Evolutionary conservation across 2,329 filamentous ascomycete genomes (phyloP), one percentile per base, ranked within the genome.

Genomic region (Penicillium sp.): DNA sequence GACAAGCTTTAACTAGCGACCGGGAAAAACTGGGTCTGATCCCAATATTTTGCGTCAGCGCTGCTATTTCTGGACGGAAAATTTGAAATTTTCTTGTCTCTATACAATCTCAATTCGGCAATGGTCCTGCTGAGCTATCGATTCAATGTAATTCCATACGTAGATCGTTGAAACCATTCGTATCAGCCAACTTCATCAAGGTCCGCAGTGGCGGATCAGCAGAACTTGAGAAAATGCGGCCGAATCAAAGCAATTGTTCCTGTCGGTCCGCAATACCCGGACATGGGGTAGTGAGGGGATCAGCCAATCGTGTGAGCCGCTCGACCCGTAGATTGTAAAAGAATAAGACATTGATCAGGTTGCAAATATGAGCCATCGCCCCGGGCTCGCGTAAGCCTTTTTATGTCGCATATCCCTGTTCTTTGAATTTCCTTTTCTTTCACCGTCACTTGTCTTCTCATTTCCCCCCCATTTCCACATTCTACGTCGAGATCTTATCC

Each of bases 291-390:
- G 18, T 31, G 47, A 41, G 29, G 11, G 40, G 43, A 26, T 47
- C 42, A n/a, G 22, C 55, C 51, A 57, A 57, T 49, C 7, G n/a
- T 18, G 8, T 45, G 3, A 22, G 18, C 20, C 27, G 44, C 18
- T 29, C 2, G 47, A 44, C 22, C 45, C 26, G 29, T 33, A n/a
- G 26, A 31, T 35, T 40, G 37, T 40, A 12, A 20, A 27, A 49
- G 22, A 15, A 37, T 29, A 48, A n/a, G 22, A 49, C 46, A 49
- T 50, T 20, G 52, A 55, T 57, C 55, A 48, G 53, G 56, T 49
- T 53, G 46, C 45, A 35, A 58, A 56, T 58, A 54, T 58, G 56
- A 58, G 56, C 33, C 53, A 56, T 58, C 56, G 41, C 45, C 53
- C 56, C 52, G 20, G 2, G n/a, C 49, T 53, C 49, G 50, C 47